Evolutionary conservation across 805 yeast genomes (phyloP).

Genomic region (Candida maesae): DNA sequence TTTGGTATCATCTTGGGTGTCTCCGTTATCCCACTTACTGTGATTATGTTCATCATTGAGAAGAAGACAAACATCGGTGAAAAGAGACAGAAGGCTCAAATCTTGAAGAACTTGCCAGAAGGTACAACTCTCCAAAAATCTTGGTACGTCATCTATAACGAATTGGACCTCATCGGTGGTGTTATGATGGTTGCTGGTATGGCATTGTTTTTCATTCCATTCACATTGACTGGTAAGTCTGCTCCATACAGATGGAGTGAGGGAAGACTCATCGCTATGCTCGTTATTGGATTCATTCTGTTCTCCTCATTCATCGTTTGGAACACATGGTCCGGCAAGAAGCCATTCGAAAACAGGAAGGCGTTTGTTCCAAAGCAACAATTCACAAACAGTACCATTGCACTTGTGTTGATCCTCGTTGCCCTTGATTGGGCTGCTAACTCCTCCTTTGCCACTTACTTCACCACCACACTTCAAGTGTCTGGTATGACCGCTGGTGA

Average conservation of each 20-base stretch:
- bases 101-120: constrained; percentile 19
- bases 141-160: constrained; percentile 14
- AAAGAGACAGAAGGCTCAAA: constrained; percentile 9
- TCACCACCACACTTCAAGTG: constrained; percentile 29
- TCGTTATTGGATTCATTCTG: constrained; percentile 26
- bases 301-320: constrained; percentile 20
- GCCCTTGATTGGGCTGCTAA: constrained; percentile 27
- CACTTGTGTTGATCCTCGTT: constrained; percentile 19
- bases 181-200: constrained; percentile 21
- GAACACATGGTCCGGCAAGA: constrained; percentile 19
- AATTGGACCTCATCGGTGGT: constrained; percentile 27
- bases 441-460: constrained; percentile 26
- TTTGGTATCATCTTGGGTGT: constrained; percentile 36
- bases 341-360: constrained; percentile 14
- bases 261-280: constrained; percentile 23
- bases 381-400: constrained; percentile 21
- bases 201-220: constrained; percentile 28
- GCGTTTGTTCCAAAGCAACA: constrained; percentile 28
- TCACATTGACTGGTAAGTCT: constrained; percentile 27
- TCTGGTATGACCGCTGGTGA: constrained; percentile 29
- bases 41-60: constrained; percentile 25
- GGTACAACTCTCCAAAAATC: constrained; percentile 14
- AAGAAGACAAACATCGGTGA: constrained; percentile 15
- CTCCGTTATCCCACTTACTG: constrained; percentile 22
- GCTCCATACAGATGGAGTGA: constrained; percentile 25